Percentiles rank a stretch among this genome's conserved stretches.
phyloP scores from a whole-genome alignment of 1,139 yeast species.

The Yamadazyma sp. region DNA sequence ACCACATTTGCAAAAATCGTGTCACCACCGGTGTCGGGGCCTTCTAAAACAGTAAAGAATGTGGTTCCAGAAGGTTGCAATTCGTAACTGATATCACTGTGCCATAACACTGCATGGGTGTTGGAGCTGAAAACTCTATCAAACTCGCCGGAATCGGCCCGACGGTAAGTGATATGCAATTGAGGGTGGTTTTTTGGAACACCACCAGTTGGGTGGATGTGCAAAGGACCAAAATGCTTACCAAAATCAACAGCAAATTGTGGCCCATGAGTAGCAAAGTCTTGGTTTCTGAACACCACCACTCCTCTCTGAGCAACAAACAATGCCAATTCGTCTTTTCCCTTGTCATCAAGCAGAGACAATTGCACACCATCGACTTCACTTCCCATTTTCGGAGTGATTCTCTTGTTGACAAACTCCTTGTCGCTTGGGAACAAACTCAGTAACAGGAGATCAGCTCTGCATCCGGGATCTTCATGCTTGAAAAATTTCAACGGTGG shows the following conservation, averaged over 20 bases:
- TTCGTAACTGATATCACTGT: conserved; percentile 68
- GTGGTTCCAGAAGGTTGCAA: conserved; percentile 67
- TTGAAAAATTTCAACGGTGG: conserved; percentile 48
- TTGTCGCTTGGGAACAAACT: conserved; percentile 42
- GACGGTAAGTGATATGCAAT: conserved; percentile 59
- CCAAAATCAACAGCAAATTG: conserved; percentile 53
- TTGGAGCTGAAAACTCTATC: conserved; percentile 33
- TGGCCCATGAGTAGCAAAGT: conserved; percentile 57
- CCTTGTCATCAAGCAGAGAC: conserved; percentile 46
- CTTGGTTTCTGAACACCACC: conserved; percentile 63
- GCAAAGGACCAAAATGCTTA: conserved; percentile 64
- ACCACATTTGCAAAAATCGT: conserved; percentile 62
- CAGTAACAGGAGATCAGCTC: conserved; percentile 53
- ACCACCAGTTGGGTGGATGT: conserved; percentile 71
- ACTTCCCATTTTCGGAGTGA: conserved; percentile 67
- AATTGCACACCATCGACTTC: conserved; percentile 59
- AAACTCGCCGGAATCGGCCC: conserved; percentile 39
- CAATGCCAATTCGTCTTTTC: conserved; percentile 61
- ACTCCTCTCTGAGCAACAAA: conserved; percentile 65
- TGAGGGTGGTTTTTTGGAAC: conserved; percentile 58
- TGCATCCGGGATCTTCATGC: conserved; percentile 51
- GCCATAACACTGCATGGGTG: conserved; percentile 49
- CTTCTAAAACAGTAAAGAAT: conserved; percentile 55
- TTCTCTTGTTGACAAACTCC: conserved; percentile 27
- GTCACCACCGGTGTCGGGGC: conserved; percentile 69